Evolutionary conservation across 495 filamentous ascomycete genomes (phyloP), one percentile per base, ranked within the genome.

Genomic region (Parachaetomium inaequale): DNA sequence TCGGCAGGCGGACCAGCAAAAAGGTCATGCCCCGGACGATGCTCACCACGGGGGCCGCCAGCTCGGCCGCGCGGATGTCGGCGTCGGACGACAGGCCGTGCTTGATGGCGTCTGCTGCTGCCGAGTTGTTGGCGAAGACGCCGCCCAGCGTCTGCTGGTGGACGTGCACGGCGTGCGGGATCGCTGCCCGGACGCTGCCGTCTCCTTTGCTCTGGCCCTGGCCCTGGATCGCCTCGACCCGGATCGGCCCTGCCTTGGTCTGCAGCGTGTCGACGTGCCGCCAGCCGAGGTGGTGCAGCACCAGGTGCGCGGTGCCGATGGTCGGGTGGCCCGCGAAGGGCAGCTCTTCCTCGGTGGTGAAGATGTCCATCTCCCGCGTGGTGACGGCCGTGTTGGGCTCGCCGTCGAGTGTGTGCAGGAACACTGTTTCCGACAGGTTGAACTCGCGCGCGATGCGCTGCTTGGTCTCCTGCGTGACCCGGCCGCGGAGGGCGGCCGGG

Each of bases 381-480:
- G 66, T 53, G 21, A 31, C 29, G 26, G 51, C 23, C 34, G 40
- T 38, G 29, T 61, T 47, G 38, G 47, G 25, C 34, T 69, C 63
- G 25, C 58, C 26, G 31, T 61, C 36, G n/a, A 63, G 58, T 15
- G 80, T 76, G 70, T 91, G 84, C 15, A 94, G 74, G 74, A 93
- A 96, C 55, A 92, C 87, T 1, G 86, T 93, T 68, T 94, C 91
- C 4, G 88, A 91, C 65, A 91, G 80, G 64, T 93, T 93, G 86
- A 94, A 94, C 74, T 96, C 91, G 32, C 71, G 67, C 3, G 90
- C 84, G 38, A 95, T 87, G 46, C 66, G 72, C 73, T 87, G 88
- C 66, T 89, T 89, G 61, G 79, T 75, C 0, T 74, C 70, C 63
- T 86, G 82, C 11, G 71, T 68, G 57, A 85, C 66, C 23, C 19